phyloP scores from a whole-genome alignment of 2,329 filamentous ascomycete genomes.

The Pseudogymnoascus sp. region DNA sequence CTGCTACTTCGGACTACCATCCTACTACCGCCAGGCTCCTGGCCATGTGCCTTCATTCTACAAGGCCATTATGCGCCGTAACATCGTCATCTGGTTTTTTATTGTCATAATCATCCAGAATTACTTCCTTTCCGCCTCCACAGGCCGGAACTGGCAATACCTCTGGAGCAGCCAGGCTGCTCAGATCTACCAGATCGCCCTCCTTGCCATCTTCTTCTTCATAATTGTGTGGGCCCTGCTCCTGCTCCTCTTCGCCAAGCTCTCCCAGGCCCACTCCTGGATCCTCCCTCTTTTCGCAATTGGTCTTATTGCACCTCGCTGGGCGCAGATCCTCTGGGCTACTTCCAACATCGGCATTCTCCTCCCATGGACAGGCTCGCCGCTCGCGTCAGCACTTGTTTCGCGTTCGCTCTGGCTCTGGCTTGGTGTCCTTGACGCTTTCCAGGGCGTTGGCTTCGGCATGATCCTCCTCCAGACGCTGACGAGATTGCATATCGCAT shows the following conservation, averaged over 20 bases:
- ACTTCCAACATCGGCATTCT: conserved; percentile 52
- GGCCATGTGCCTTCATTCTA: conserved; percentile 60
- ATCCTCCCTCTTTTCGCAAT: conserved; percentile 60
- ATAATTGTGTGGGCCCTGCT: conserved; percentile 46
- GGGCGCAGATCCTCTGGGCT: conserved; percentile 61
- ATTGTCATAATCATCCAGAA: conserved; percentile 56
- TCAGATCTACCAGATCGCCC: conserved; percentile 45
- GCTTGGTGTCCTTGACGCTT: conserved; percentile 56
- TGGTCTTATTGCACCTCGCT: conserved; percentile 56
- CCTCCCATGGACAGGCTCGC: conserved; percentile 53
- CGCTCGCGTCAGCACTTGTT: conserved; percentile 45
- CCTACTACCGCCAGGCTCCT: conserved; percentile 57
- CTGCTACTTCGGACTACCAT: conserved; percentile 53
- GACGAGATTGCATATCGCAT: conserved; percentile 56
- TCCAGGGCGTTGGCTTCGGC: conserved; percentile 59
- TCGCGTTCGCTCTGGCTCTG: conserved; percentile 56
- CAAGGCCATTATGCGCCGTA: conserved; percentile 50
- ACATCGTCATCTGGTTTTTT: conserved; percentile 61
- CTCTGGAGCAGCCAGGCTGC: conserved; percentile 31
- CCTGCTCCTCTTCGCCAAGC: conserved; percentile 42
- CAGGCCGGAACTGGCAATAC: conserved; percentile 58
- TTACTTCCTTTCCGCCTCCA: conserved; percentile 57
- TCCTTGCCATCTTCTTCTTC: conserved; percentile 49
- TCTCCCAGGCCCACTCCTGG: conserved; percentile 57
- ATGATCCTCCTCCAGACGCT: conserved; percentile 60